Evolutionary conservation across 208 protist genomes (phyloP), one percentile per base, ranked within the genome.

Genomic region (Endotrypanum monterogeii): DNA sequence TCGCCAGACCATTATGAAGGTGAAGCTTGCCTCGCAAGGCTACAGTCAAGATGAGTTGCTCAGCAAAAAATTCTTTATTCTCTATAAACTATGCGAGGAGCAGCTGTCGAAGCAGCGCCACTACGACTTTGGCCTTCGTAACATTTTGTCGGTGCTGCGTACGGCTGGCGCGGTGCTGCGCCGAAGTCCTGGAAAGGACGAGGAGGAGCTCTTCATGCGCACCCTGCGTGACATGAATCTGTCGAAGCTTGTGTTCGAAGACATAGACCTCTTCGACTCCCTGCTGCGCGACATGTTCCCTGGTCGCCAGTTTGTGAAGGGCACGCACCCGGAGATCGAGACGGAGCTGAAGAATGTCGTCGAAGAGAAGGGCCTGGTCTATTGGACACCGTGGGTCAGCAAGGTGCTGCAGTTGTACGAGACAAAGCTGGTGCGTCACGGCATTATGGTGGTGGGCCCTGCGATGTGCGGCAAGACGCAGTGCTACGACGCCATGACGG

Each of bases 81-180:
- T 98, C 25, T 98, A 98, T 85, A 95, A 93, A 69, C 88, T 99
- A 37, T 99, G 98, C 84, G 96, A 99, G 81, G 93, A 99, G 90
- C 98, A 99, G 90, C 91, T 99, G 62, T 99, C 98, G 56, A 98
- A 98, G 84, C 98, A 99, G 89, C 87, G 94, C 12, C 98, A 99
- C 88, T 99, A 99, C 88, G 98, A 99, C 80, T 99, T 99, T 85
- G 98, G 98, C 80, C 85, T 99, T 52, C 92, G 98, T 50, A 99
- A 99, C 84, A 99, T 99, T 94, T 89, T 99, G 37, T 99, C 98
- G 62, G 98, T 99, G 83, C 90, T 99, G 60, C 87, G 98, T 79
- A 99, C 96, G 28, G 96, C 96, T 55, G 97, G 98, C 78, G 86
- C 93, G 35, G 96, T 93, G 74, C 92, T 97, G 71, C 89, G 94